These are phyloP conservation scores for Spizellomyces punctatus DNA, from an alignment of 192 early-diverging fungal species.

Conservation along the genomic window DNA sequence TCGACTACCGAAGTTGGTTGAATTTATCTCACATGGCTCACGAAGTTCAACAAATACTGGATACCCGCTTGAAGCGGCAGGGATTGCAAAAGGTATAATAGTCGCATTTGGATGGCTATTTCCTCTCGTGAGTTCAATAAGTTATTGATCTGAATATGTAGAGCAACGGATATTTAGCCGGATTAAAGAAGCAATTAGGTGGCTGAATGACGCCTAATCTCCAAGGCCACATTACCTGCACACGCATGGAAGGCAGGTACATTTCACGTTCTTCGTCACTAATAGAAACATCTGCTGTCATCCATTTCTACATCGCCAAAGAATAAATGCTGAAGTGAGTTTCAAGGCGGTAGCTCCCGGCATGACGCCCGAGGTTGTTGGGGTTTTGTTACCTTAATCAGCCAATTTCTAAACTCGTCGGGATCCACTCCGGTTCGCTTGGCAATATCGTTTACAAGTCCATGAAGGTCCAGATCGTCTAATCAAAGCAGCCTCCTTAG, in stretches of 20 bases:
- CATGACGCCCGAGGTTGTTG: background rate
- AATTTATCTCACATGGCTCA: conserved; percentile 40
- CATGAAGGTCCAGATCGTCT: conserved; percentile 38
- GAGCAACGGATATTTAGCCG: conserved; percentile 1
- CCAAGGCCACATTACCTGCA: conserved; percentile 26
- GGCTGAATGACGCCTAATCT: conserved; percentile 3
- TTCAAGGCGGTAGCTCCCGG: background rate
- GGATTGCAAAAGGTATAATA: conserved; percentile 54
- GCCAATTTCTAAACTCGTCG: conserved; percentile 31
- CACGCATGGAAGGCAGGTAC: conserved; percentile 48
- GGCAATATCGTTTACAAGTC: conserved; percentile 44
- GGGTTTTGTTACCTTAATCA: conserved; percentile 33
- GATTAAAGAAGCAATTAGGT: too few species aligned
- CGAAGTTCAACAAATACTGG: conserved; percentile 49
- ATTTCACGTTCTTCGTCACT: conserved; percentile 34
- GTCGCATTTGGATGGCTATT: conserved; percentile 45
- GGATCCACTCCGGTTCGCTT: conserved; percentile 43
- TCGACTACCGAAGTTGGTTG: background rate
- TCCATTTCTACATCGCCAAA: conserved; percentile 6
- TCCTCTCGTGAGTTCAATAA: conserved; percentile 41
- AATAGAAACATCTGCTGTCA: conserved; percentile 14
- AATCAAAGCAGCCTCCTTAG: too few species aligned
- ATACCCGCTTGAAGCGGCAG: conserved; percentile 43
- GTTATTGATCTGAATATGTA: conserved; percentile 19
- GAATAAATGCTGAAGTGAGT: background rate